Evolutionary conservation across 164 flowering plant genomes (phyloP).

Genomic region (Platanus orientalis): DNA sequence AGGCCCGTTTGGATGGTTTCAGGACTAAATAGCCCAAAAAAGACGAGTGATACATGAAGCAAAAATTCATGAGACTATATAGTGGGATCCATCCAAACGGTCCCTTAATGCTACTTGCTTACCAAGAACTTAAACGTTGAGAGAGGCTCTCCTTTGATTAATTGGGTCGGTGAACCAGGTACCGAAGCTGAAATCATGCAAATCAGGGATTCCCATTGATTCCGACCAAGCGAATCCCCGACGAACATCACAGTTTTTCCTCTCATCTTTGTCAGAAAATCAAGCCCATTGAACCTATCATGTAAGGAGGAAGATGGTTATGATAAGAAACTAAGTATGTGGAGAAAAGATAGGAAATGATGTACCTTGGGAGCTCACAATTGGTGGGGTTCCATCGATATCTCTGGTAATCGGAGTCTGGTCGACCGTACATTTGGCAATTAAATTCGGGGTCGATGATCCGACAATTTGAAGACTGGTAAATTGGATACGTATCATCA

Average conservation of each 20-base stretch:
- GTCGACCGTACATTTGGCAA: conserved; percentile 70
- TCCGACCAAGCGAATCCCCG: conserved; percentile 82
- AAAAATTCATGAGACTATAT: too few relatives aligned
- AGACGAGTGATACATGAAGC: too few relatives aligned
- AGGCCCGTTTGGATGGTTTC: not conserved
- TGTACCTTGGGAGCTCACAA: conserved; percentile 73
- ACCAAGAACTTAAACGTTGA: conserved; percentile 77
- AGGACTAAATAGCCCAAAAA: too few relatives aligned
- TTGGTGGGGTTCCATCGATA: conserved; percentile 67
- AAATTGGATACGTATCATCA: conserved; percentile 53
- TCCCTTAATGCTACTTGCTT: conserved; percentile 8
- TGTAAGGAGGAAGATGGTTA: too few relatives aligned
- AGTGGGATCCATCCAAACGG: not conserved
- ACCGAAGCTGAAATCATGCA: conserved; percentile 60
- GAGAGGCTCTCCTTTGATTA: conserved; percentile 53
- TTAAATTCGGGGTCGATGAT: conserved; percentile 68
- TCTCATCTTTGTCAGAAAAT: conserved; percentile 61
- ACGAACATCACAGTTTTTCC: conserved; percentile 85
- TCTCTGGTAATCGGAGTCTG: conserved; percentile 67
- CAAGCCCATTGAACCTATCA: conserved; percentile 64
- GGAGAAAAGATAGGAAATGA: not conserved
- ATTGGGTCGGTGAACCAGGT: conserved; percentile 46
- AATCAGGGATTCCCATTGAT: conserved; percentile 93
- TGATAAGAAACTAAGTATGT: too few relatives aligned
- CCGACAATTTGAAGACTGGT: conserved; percentile 50